Conservation (phyloP, 2,329 filamentous ascomycete genomes). For the Trichoderma citrinoviride region DNA sequence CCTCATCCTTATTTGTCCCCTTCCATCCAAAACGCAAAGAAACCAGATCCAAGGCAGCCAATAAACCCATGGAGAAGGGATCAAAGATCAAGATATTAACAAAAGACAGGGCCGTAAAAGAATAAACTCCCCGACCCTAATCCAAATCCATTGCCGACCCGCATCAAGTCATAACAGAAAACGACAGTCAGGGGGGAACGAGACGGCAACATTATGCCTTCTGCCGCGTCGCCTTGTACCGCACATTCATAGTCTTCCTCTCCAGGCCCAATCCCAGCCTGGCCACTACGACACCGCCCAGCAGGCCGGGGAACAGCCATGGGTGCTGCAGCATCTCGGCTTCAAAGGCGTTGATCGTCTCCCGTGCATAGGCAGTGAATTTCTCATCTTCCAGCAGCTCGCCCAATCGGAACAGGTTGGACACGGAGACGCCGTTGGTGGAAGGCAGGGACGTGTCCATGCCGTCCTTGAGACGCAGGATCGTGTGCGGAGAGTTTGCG, state of each 20-base stretch:
- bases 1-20: too few species aligned
- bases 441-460: conserved; percentile 92
- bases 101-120: neutral
- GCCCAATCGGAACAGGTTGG: conserved; percentile 80
- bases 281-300: conserved; percentile 71
- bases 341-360: conserved; percentile 82
- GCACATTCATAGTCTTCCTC: conserved; percentile 30
- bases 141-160: neutral
- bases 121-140: neutral
- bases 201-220: conserved; percentile 22
- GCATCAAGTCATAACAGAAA: neutral
- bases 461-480: conserved; percentile 88
- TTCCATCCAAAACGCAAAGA: too few species aligned
- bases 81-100: neutral
- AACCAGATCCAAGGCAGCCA: too few species aligned
- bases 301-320: conserved; percentile 81
- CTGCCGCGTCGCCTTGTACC: conserved; percentile 29
- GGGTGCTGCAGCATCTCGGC: conserved; percentile 90
- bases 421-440: conserved; percentile 81
- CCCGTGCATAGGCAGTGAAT: conserved; percentile 64
- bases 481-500: conserved; percentile 61
- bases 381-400: conserved; percentile 63
- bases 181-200: neutral
- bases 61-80: too few species aligned
- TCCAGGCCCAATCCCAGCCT: conserved; percentile 70